Evolutionary conservation across 176 grass and related monocot genomes (phyloP).

Genomic region (Puccinellia tenuiflora): DNA sequence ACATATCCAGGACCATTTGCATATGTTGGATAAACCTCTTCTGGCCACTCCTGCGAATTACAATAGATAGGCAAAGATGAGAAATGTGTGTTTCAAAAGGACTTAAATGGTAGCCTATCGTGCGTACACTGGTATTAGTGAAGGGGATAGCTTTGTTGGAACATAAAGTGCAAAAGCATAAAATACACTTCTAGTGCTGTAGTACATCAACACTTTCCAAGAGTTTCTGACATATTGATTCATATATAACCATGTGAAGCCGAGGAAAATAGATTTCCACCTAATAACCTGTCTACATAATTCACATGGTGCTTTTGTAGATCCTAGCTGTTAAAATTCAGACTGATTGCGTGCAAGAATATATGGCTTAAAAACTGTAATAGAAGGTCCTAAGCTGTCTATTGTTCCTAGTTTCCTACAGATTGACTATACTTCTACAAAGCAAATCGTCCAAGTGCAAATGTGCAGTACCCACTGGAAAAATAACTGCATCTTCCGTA

Average conservation of each 20-base stretch:
- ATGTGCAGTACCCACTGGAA: background rate
- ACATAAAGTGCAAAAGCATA: background rate
- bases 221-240: background rate
- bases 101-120: background rate
- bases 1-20: constrained; percentile 97
- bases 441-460: background rate
- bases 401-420: constrained; percentile 1
- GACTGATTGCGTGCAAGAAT: background rate
- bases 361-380: background rate
- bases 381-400: background rate
- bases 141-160: background rate
- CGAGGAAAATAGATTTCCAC: background rate
- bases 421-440: background rate
- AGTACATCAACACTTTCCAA: background rate
- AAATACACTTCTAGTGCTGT: background rate
- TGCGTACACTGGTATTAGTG: background rate
- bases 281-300: background rate
- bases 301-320: background rate
- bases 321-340: background rate
- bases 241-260: background rate
- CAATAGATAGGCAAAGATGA: constrained; percentile 24
- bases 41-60: constrained; percentile 87
- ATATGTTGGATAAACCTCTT: constrained; percentile 92
- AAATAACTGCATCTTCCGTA: background rate
- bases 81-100: constrained; percentile 5